A percentile compares a stretch with the other conserved stretches of the same genome.
These are phyloP conservation scores for Sporodiniella umbellata DNA, from an alignment of 371 early-diverging fungal species.

Conservation along the genomic window DNA sequence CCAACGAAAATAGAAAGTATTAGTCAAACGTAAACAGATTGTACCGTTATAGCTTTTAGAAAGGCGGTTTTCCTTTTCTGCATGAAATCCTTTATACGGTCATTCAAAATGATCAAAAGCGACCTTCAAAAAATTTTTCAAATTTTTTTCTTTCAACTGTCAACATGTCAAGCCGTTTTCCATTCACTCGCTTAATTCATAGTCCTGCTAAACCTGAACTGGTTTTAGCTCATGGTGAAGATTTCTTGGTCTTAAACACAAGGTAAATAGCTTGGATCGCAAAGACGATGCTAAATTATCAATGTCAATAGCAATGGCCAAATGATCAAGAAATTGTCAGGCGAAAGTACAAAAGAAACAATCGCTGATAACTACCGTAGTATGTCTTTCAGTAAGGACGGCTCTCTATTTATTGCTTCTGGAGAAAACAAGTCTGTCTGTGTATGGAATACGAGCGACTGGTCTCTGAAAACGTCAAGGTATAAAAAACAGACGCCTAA, in stretches of 20 bases:
- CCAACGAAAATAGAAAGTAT: too few relatives aligned
- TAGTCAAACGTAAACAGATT: too few relatives aligned
- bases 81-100: too few relatives aligned
- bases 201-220: constrained; percentile 52
- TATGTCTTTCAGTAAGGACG: constrained; percentile 59
- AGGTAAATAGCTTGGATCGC: constrained; percentile 49
- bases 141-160: constrained; percentile 1
- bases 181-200: constrained; percentile 51
- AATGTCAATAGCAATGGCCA: constrained; percentile 45
- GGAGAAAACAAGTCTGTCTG: constrained; percentile 72
- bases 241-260: constrained; percentile 56
- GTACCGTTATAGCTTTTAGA: too few relatives aligned
- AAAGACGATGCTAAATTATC: too few relatives aligned
- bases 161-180: constrained; percentile 36
- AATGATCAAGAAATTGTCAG: constrained; percentile 31
- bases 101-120: too few relatives aligned
- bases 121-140: not conserved
- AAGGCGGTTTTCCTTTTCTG: too few relatives aligned
- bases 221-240: constrained; percentile 56
- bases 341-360: constrained; percentile 30
- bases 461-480: constrained; percentile 55
- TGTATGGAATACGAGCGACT: constrained; percentile 65
- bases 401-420: constrained; percentile 56
- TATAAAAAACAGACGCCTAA: constrained; percentile 7
- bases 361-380: constrained; percentile 48